These are phyloP conservation scores for Westerdykella sp. DNA, from an alignment of 2,329 filamentous ascomycete species.

Conservation along the genomic window DNA sequence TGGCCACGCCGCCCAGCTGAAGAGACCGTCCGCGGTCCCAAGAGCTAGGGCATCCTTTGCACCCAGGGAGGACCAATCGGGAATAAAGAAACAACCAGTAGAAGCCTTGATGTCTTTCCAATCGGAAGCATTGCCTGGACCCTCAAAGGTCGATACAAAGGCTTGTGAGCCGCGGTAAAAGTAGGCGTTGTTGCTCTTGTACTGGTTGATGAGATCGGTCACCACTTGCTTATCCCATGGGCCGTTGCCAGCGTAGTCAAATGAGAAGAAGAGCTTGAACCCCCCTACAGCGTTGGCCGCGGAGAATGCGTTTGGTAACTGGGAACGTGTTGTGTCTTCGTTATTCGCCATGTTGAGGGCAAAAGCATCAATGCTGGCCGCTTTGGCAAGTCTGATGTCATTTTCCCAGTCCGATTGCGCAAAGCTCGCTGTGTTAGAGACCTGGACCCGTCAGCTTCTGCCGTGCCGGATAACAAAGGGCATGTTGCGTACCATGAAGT, in stretches of 20 bases:
- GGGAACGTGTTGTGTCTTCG: too few relatives aligned
- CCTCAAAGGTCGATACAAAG: slow-evolving; percentile 25
- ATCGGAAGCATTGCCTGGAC: slow-evolving; percentile 10
- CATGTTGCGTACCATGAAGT: slow-evolving; percentile 19
- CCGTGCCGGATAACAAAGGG: not conserved
- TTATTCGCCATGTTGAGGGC: slow-evolving; percentile 25
- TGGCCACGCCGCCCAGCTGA: too few relatives aligned
- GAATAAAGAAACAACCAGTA: too few relatives aligned
- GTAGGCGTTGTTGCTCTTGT: not conserved
- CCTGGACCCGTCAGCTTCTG: not conserved
- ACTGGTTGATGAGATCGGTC: not conserved
- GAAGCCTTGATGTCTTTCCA: slow-evolving; percentile 15
- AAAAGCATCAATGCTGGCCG: slow-evolving; percentile 29
- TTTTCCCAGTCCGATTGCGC: slow-evolving; percentile 24
- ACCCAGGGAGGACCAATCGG: too few relatives aligned
- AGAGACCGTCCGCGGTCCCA: too few relatives aligned
- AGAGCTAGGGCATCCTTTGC: too few relatives aligned
- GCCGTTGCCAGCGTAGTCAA: slow-evolving; percentile 1
- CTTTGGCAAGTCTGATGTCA: slow-evolving; percentile 24
- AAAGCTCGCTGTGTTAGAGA: slow-evolving; percentile 16
- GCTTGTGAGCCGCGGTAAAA: slow-evolving; percentile 17
- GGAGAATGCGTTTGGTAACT: slow-evolving; percentile 19
- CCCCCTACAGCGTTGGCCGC: slow-evolving; percentile 16
- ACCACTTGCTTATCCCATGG: not conserved
- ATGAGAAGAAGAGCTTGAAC: slow-evolving; percentile 1